Base-by-base conservation (phyloP, 2,329 filamentous ascomycete species). In the Talaromyces sp. region DNA sequence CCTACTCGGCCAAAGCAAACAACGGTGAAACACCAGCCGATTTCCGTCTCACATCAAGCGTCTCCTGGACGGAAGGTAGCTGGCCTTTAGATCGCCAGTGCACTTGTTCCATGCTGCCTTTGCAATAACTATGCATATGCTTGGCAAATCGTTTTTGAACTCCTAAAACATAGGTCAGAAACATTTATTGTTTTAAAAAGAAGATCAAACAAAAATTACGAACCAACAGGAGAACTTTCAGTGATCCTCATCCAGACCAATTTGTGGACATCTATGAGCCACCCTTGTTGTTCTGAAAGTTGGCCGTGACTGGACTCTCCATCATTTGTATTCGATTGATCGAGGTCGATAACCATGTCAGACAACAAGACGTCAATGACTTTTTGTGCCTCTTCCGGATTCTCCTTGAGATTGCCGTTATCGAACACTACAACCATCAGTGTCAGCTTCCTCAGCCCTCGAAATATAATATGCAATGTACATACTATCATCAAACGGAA, bases 191-290 rank as follows among this genome's bases (percentile, higher is more conserved):
- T 47, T 34, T 34, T 34, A 12, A 34, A 10, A 34, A 12, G 12
- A 34, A 34, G 3, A 47, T 16, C 3, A 7, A 9, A 9, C 2
- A 16, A 16, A 47, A 23, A 47, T 3, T 6, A 47, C 56, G 3
- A 31, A 50, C 56, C 56, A 27, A 51, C 1, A 18, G 56, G 42
- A 36, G 56, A 50, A 9, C 28, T 28, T 61, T 66, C 56, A 40
- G 66, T 61, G 27, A 72, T 51, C 12, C 67, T 66, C 8, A 62
- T 57, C 70, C 70, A 74, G 6, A 68, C 66, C 7, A 59, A 63
- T 57, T 74, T 70, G 56, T 74, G 72, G 6, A 70, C 65, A 55
- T 69, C 65, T 18, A 68, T 62, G 8, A 74, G 65, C 10, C 64
- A 64, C 23, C 68, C 56, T 36, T 65, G 57, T 31, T 69, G 67